Base-by-base conservation (phyloP, 2,329 filamentous ascomycete species). In the Bimuria novae-zelandiae region DNA sequence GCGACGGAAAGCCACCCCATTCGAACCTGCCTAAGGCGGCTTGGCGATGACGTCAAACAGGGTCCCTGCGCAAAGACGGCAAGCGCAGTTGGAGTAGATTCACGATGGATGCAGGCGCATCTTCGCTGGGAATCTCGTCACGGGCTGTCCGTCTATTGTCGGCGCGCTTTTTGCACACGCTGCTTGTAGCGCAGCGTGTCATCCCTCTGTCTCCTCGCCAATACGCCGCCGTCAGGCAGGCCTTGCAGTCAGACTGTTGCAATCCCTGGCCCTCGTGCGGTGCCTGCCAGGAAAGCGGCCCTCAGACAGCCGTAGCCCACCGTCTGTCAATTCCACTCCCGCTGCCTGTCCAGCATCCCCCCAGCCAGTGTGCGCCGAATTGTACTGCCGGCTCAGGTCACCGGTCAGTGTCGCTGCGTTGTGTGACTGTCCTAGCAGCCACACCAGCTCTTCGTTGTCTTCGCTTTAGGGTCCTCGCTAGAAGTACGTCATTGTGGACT, bases 401-500 rank as follows among this genome's bases (percentile, higher is more conserved):
- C 23, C 46, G 21, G 36, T 14, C 46, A 14, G 35, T 33, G 32
- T 21, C 19, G 32, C 14, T 11, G 43, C 21, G 21, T 17, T 30
- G 35, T 43, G 17, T 27, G 27, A 4, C 11, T 29, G 5, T 25
- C 5, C 39, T 3, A 4, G 49, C 49, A 17, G 14, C 30, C 30
- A 17, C 39, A 17, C 22, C 49, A n/a, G 40, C 32, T 32, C 19
- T 25, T 29, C 36, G 50, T 23, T 36, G 30, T 42, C 32, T 12
- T 35, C 33, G 36, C 45, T 47, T 41, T 27, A 40, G 36, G 33
- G 49, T 39, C 41, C 19, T 32, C 45, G 23, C 40, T 44, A 30
- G 6, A 6, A 5, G 33, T 53, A 61, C 60, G 53, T 59, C 56
- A 61, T 57, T 50, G 49, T 53, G 49, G 51, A 48, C 43, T 49